Conservation (phyloP, 2,329 filamentous ascomycete genomes). For the Penicillium sp. region DNA sequence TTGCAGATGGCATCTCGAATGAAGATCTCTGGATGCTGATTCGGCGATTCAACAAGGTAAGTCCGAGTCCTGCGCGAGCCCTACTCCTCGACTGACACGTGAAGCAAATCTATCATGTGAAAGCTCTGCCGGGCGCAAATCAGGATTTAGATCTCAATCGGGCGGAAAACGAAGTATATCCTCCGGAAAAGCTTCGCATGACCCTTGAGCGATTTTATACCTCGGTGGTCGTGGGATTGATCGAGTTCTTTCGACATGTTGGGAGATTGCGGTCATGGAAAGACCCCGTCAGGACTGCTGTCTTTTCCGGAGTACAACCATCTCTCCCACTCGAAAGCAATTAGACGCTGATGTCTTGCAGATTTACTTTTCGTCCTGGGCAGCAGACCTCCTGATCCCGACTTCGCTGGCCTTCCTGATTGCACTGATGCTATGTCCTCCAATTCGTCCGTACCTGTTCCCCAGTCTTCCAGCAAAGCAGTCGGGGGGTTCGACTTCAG, state of each 20-base stretch:
- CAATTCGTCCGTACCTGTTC: conserved; percentile 67
- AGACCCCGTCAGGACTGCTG: conserved; percentile 69
- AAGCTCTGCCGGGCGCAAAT: conserved; percentile 64
- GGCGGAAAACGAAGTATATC: conserved; percentile 80
- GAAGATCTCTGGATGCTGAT: conserved; percentile 75
- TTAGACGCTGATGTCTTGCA: conserved; percentile 23
- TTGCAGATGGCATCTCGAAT: conserved; percentile 71
- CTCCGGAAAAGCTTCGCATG: conserved; percentile 77
- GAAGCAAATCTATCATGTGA: conserved; percentile 71
- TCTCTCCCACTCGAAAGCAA: neutral
- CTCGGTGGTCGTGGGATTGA: conserved; percentile 71
- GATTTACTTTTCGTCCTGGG: conserved; percentile 69
- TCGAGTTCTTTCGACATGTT: conserved; percentile 72
- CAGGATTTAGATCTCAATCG: conserved; percentile 78
- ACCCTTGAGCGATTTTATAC: conserved; percentile 82
- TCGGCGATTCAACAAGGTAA: conserved; percentile 75
- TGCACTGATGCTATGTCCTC: conserved; percentile 68
- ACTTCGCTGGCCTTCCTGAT: conserved; percentile 63
- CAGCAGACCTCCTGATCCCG: conserved; percentile 71
- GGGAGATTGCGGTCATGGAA: conserved; percentile 78
- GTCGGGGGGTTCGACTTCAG: conserved; percentile 62
- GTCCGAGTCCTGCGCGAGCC: neutral
- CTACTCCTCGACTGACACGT: conserved; percentile 31
- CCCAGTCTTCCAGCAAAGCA: conserved; percentile 71
- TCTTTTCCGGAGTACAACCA: conserved; percentile 61